Evolutionary conservation across 2,329 filamentous ascomycete genomes (phyloP), one percentile per base, ranked within the genome.

Genomic region (Tolypocladium tropicale): DNA sequence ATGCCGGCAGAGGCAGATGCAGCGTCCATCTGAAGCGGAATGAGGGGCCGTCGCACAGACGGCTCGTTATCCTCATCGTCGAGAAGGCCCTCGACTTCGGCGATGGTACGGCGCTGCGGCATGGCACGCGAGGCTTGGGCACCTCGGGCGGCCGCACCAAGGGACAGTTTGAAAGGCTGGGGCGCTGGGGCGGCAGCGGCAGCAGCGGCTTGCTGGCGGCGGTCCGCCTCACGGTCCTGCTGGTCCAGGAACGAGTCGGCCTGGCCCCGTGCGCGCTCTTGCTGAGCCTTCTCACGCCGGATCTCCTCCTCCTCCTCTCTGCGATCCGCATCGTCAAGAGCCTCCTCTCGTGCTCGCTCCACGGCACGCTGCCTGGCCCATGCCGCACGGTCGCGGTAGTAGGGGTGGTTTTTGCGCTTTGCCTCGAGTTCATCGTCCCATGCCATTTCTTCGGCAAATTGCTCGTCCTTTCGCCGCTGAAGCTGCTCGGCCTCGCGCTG

Each of bases 371-470:
- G 93, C 21, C 91, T 84, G 57, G 88, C 84, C 91, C 93, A 99
- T 25, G 84, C 80, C 43, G 86, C 87, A 53, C 87, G 88, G 64
- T 99, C 93, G 52, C 85, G 80, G 72, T 96, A 97, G 76, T 96
- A 99, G 41, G 88, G 81, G 58, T 91, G 84, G 3, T 76, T 74
- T 70, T 90, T 91, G 28, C 86, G 80, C 21, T 77, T 78, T 7
- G 83, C 80, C 72, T 97, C 92, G n/a, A 80, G 75, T 63, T 96
- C 91, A 64, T 99, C 94, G 63, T 97, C 87, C 83, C 91, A 97
- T n/a, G 86, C 83, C 66, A 76, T 76, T 57, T 80, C 78, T 39
- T 74, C 69, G 50, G 79, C 79, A 14, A 96, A 78, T 56, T 87
- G 82, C 63, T 89, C 84, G 9, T 87, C 82, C 72, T 88, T 85